A percentile compares a stretch with the other conserved stretches of the same genome.
phyloP scores from a whole-genome alignment of 31 red algal species.

The Odonthalia washingtoniensis region DNA sequence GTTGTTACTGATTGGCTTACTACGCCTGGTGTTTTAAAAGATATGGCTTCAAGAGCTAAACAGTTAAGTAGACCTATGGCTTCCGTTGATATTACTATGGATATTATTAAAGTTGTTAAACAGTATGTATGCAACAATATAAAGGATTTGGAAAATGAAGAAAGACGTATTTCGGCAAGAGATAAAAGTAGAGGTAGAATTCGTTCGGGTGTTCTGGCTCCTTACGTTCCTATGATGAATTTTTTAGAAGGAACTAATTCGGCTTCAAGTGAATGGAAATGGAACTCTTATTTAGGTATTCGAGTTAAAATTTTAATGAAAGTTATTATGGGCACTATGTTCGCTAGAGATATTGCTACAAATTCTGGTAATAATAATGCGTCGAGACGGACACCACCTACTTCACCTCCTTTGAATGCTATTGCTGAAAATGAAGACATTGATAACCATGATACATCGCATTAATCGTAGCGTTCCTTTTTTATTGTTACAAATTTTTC shows the following conservation, averaged over 20 bases:
- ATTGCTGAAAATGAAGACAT: no score
- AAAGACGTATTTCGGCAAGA: constrained; percentile 8
- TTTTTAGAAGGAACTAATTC: no score
- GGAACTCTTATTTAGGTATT: constrained; percentile 50
- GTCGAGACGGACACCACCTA: no score
- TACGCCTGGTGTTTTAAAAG: constrained; percentile 51
- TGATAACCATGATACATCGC: no score
- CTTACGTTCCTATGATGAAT: no score
- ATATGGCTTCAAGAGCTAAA: constrained; percentile 71
- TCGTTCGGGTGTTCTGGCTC: no score
- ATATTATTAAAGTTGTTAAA: constrained; percentile 57
- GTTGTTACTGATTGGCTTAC: constrained; percentile 65
- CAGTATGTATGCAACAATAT: constrained; percentile 44
- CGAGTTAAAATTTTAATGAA: constrained; percentile 52
- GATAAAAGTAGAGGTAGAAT: not conserved
- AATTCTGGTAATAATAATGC: no score
- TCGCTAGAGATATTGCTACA: no score
- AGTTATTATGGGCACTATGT: constrained; percentile 39
- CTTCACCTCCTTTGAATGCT: no score
- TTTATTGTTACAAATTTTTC: no score
- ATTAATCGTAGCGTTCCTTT: no score
- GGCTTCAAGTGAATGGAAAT: no score
- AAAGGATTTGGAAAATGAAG: constrained; percentile 20
- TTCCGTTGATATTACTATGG: constrained; percentile 71
- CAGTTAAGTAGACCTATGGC: constrained; percentile 71